Evolutionary conservation across 176 grass and related monocot species (phyloP).

Genomic region (Oryza punctata): DNA sequence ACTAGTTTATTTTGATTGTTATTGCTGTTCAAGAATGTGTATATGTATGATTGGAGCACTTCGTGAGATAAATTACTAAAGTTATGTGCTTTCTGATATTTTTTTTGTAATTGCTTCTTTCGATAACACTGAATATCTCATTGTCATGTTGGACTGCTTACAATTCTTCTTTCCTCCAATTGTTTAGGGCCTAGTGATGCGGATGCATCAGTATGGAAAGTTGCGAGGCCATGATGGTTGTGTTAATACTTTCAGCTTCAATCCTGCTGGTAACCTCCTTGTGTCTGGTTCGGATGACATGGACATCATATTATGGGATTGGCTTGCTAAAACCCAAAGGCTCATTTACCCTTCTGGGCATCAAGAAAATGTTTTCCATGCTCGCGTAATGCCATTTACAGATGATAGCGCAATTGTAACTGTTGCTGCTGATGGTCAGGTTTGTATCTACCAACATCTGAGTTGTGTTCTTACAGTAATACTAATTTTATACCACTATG

Average conservation of each 20-base stretch:
- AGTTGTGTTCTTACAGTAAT: neutral
- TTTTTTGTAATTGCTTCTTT: constrained; percentile 13
- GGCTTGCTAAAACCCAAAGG: constrained; percentile 57
- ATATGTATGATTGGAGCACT: neutral
- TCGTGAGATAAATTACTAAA: neutral
- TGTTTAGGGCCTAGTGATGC: constrained; percentile 59
- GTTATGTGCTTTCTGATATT: neutral
- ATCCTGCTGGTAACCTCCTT: constrained; percentile 60
- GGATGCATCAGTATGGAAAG: constrained; percentile 63
- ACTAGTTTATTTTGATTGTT: neutral
- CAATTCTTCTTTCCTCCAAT: constrained; percentile 8
- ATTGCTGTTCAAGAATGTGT: neutral
- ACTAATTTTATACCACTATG: neutral
- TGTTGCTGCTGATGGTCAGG: constrained; percentile 79
- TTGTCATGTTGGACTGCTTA: constrained; percentile 11
- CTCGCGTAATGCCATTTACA: constrained; percentile 76
- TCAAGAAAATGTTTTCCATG: constrained; percentile 75
- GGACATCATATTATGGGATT: constrained; percentile 84
- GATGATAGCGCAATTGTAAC: constrained; percentile 69
- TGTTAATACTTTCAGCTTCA: constrained; percentile 86
- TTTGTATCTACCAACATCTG: constrained; percentile 39
- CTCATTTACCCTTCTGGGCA: constrained; percentile 79
- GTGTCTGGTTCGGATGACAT: constrained; percentile 86
- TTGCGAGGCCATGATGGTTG: constrained; percentile 74
- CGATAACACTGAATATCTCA: neutral